These are phyloP conservation scores for Cladosporium sphaerospermum DNA, from an alignment of 2,329 filamentous ascomycete species.

Conservation along the genomic window DNA sequence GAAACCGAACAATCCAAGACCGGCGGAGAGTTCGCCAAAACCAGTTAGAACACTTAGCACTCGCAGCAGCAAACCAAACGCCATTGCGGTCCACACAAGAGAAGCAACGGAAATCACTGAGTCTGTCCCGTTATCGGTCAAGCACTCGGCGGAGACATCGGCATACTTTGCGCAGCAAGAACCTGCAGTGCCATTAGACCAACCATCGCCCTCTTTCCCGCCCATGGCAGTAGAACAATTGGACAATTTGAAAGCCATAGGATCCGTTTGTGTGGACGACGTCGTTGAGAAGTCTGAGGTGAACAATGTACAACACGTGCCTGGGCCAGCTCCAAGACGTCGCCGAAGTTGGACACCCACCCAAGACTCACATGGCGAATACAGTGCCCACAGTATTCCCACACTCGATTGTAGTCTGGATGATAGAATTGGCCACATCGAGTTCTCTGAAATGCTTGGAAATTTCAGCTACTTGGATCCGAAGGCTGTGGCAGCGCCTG, in stretches of 20 bases:
- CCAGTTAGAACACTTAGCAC: too few species aligned
- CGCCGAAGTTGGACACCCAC: constrained; percentile 15
- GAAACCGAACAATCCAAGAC: constrained; percentile 14
- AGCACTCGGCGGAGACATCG: constrained; percentile 2
- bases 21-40: constrained; percentile 13
- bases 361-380: not conserved
- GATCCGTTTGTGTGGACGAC: too few species aligned
- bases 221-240: not conserved
- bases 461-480: constrained; percentile 2
- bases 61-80: too few species aligned
- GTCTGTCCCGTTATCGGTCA: not conserved
- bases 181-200: not conserved
- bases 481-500: not conserved
- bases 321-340: constrained; percentile 6
- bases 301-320: too few species aligned
- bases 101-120: not conserved
- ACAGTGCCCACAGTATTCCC: not conserved
- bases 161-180: constrained; percentile 9
- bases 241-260: not conserved
- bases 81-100: too few species aligned
- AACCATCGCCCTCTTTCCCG: not conserved
- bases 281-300: too few species aligned
- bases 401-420: not conserved
- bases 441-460: constrained; percentile 1
- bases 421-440: not conserved